Base-by-base conservation (phyloP, 148 eudicot genomes). In the Camellia japonica region DNA sequence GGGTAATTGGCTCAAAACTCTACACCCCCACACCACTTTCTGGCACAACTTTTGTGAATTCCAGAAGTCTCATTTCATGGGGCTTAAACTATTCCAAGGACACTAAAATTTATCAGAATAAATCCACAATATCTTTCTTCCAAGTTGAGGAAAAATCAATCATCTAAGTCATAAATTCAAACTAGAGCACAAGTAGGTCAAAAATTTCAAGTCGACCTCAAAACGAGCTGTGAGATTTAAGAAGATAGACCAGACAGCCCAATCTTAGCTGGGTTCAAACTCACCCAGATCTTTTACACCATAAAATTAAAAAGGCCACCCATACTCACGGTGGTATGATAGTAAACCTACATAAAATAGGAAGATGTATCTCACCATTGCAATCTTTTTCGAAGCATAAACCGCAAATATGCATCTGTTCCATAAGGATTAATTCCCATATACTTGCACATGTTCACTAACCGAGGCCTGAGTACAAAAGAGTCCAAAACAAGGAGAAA, bases 381-480 rank as follows among this genome's bases (percentile, higher is more conserved):
- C 60, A 92, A 89, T 77, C 88, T 90, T 75, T 89, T 85, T 16
- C 92, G 90, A 6, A 92, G 97, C 92, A 90, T 88, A 80, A 82
- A 90, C 44, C 93, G 91, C 76, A 90, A 78, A 82, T 88, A 88
- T 52, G 92, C 90, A 87, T 92, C 94, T 49, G 93, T 92, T 71
- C 94, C 94, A 78, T 70, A 90, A 23, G 97, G 87, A 49, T 72
- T 88, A 81, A 92, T 88, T 52, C 92, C 92, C 97, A 92, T 90
- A 79, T 92, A 92, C 83, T 92, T 92, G 89, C 97, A 92, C 97
- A 92, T 90, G 73, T 83, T 90, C 83, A 90, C 90, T 69, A 92
- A 86, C 38, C 97, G 90, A 71, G 97, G 90, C 89, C 97, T 92
- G 90, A 63, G 58, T 41, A 79, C 30, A 23, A 79, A 71, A 63